Conservation (phyloP, 257 asterid species). For the Schizonepeta tenuifolia region DNA sequence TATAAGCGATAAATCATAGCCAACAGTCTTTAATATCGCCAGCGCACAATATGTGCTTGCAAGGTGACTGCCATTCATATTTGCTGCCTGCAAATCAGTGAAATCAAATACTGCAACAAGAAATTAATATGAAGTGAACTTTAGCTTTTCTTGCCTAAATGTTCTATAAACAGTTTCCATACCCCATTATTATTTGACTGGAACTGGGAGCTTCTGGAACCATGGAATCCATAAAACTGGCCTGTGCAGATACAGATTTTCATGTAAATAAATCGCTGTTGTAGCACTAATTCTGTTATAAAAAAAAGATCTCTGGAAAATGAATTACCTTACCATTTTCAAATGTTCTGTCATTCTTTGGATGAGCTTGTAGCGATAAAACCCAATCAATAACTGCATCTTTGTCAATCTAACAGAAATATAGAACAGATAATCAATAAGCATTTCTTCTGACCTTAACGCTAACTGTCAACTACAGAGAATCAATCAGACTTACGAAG, state of each 20-base stretch:
- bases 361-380: conserved; percentile 83
- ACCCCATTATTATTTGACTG: conserved; percentile 57
- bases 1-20: conserved; percentile 72
- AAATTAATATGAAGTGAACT: not conserved
- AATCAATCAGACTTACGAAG: not conserved
- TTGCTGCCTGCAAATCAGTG: conserved; percentile 48
- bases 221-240: conserved; percentile 93
- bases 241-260: conserved; percentile 51
- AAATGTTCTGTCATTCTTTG: conserved; percentile 46
- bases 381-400: conserved; percentile 81
- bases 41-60: conserved; percentile 96
- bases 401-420: conserved; percentile 64
- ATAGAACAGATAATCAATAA: conserved; percentile 24
- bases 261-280: conserved; percentile 20
- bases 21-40: conserved; percentile 78
- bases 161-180: conserved; percentile 35
- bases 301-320: conserved; percentile 8
- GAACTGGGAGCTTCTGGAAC: conserved; percentile 93
- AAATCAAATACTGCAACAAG: conserved; percentile 21
- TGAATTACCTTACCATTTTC: conserved; percentile 62
- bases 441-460: not conserved
- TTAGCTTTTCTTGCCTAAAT: conserved; percentile 23
- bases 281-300: conserved; percentile 25
- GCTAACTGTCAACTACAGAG: not conserved
- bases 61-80: conserved; percentile 84